Conservation (phyloP, 1,139 yeast species). For the Protomyces inundatus region DNA sequence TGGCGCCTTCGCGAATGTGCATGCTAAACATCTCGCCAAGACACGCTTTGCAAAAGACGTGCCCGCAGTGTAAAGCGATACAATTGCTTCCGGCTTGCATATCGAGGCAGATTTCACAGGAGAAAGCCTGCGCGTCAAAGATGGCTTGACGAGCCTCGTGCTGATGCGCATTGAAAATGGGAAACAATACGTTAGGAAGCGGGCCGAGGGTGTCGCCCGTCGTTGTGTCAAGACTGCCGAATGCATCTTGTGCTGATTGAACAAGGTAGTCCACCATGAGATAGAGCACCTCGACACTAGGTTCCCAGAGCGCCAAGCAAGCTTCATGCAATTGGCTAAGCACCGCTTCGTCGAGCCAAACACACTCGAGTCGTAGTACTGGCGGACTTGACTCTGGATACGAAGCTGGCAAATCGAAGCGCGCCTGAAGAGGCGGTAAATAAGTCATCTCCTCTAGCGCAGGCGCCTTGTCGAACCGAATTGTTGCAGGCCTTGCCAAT, state of each 20-base stretch:
- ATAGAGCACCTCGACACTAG: constrained; percentile 9
- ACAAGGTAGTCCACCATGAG: constrained; percentile 9
- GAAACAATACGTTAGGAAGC: neutral
- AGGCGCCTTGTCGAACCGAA: neutral
- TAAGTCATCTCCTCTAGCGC: constrained; percentile 2
- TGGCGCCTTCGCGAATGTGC: constrained; percentile 22
- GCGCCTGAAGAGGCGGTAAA: constrained; percentile 11
- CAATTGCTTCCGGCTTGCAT: constrained; percentile 14
- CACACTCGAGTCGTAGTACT: neutral
- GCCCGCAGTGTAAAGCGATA: constrained; percentile 1
- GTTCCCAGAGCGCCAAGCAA: constrained; percentile 14
- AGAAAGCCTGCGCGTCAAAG: constrained; percentile 4
- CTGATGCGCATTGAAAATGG: neutral
- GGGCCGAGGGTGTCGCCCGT: neutral
- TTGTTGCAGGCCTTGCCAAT: neutral
- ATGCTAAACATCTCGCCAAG: constrained; percentile 19
- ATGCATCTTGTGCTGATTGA: neutral
- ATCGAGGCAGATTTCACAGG: constrained; percentile 21
- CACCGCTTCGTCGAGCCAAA: constrained; percentile 14
- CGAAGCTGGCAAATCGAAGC: constrained; percentile 1
- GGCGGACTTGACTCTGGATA: constrained; percentile 21
- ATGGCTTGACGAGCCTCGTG: neutral
- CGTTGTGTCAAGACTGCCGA: neutral
- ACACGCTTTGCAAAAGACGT: constrained; percentile 35
- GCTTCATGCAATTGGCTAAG: neutral